Base-by-base conservation (phyloP, 1,284 basidiomycete genomes). In the Lignosus rhinocerotis region DNA sequence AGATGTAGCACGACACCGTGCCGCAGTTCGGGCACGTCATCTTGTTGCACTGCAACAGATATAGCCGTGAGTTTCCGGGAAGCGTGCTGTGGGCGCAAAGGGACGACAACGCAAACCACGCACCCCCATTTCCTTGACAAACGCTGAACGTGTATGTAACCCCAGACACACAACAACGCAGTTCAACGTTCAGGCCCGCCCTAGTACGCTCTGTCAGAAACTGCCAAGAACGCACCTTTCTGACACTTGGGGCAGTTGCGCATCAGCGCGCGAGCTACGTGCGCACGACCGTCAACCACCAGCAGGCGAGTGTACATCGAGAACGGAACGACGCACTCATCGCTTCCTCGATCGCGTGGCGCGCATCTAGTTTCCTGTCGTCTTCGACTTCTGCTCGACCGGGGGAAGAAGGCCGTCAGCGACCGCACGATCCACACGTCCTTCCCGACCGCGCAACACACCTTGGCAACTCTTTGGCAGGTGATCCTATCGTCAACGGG, bases 381-480 rank as follows among this genome's bases (percentile, higher is more conserved):
- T 85, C 80, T 59, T 88, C 87, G 59, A 82, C 76, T 72, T 93
- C 89, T 90, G 63, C 31, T 58, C 51, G 47, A 41, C 11, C 38
- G 51, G 50, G 17, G 47, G 36, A 54, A 50, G 41, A 34, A n/a
- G 34, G 47, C 21, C 21, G 34, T 55, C 16, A 59, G 36, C 21
- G 8, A 48, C 4, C 10, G 56, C 32, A 33, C 7, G n/a, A 45
- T 30, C 8, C 43, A 49, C 14, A 48, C 7, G 42, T 11, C 19
- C 38, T 38, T 5, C 33, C 25, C n/a, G 44, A 30, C 32, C 48
- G 9, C 1, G 8, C 6, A n/a, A 63, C 69, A 41, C 60, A 88
- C 90, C 91, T 78, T 91, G 81, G 68, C 93, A 95, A n/a, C 78
- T 88, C 73, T 86, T 93, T 2, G 93, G 93, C n/a, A 93, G 71